Percentiles rank a stretch among this genome's conserved stretches.
Conservation (phyloP, 805 yeast genomes). For the Lachancea waltii region DNA sequence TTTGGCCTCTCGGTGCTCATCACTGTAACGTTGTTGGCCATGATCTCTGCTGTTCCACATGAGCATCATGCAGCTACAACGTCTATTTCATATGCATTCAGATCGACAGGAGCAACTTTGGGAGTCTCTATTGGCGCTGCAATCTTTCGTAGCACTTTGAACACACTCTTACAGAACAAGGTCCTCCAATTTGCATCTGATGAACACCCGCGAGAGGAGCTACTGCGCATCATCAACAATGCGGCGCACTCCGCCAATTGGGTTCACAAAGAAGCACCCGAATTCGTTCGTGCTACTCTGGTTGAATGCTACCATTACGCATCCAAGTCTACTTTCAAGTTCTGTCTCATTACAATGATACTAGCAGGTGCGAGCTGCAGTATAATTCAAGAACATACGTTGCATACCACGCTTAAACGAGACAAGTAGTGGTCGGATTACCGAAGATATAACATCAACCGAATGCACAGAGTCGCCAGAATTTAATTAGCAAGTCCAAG, state of each 20-base stretch:
- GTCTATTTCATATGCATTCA: conserved; percentile 81
- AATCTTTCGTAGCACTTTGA: conserved; percentile 46
- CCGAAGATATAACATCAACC: neutral
- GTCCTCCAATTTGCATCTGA: conserved; percentile 33
- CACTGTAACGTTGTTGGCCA: conserved; percentile 58
- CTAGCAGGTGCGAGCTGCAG: conserved; percentile 36
- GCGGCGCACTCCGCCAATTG: conserved; percentile 56
- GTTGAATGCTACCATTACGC: conserved; percentile 46
- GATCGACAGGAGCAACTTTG: conserved; percentile 80
- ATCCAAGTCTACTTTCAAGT: conserved; percentile 47
- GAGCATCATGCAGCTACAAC: conserved; percentile 77
- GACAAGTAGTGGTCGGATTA: neutral
- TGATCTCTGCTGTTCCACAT: conserved; percentile 66
- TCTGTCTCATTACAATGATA: conserved; percentile 33
- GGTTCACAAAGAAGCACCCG: conserved; percentile 46
- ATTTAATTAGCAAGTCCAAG: no score
- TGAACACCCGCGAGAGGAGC: conserved; percentile 34
- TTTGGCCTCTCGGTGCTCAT: conserved; percentile 52
- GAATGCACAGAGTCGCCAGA: neutral
- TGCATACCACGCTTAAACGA: conserved; percentile 48
- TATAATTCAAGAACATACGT: conserved; percentile 50
- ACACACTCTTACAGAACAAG: conserved; percentile 21
- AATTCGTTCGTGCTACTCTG: conserved; percentile 41
- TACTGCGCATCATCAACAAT: conserved; percentile 40
- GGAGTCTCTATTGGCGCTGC: conserved; percentile 70